Evolutionary conservation across 78 protist genomes (phyloP).

Genomic region (Neovahlkampfia damariscottae): DNA sequence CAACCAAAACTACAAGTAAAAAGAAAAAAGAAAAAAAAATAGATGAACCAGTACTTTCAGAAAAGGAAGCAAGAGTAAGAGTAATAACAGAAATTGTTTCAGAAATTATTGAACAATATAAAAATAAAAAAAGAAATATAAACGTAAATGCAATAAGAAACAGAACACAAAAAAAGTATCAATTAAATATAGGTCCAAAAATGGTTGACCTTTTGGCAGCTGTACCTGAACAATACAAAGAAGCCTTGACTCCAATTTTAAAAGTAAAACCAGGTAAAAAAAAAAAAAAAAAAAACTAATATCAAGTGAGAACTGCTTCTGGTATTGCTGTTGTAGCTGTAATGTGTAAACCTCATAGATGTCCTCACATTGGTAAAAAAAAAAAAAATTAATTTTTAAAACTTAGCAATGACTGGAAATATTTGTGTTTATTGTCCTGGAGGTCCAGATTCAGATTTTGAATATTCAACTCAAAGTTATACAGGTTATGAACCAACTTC

Average conservation of each 20-base stretch:
- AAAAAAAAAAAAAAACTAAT: too few relatives aligned
- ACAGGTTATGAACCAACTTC: conserved; percentile 85
- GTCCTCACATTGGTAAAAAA: too few relatives aligned
- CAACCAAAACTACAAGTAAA: too few relatives aligned
- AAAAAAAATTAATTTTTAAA: too few relatives aligned
- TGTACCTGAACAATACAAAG: conserved; percentile 65
- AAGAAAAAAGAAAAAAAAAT: too few relatives aligned
- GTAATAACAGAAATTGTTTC: too few relatives aligned
- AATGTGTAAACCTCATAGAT: conserved; percentile 95
- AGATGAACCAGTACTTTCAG: too few relatives aligned
- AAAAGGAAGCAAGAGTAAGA: too few relatives aligned
- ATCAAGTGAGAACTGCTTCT: conserved; percentile 92
- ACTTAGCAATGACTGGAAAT: conserved; percentile 78
- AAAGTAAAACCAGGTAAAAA: conserved; percentile 84
- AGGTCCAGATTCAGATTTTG: conserved; percentile 94
- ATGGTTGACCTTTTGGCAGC: conserved; percentile 76
- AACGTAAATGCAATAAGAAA: too few relatives aligned
- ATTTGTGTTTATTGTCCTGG: conserved; percentile 79
- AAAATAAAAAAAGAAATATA: too few relatives aligned
- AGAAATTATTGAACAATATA: too few relatives aligned
- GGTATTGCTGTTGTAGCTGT: conserved; percentile 93
- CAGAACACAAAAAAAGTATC: not conserved
- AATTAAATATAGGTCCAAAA: conserved; percentile 44
- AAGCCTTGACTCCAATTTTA: conserved; percentile 55
- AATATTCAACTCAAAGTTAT: conserved; percentile 69